phyloP scores from a whole-genome alignment of 257 asterid genomes.

The Coffea eugenioides region DNA sequence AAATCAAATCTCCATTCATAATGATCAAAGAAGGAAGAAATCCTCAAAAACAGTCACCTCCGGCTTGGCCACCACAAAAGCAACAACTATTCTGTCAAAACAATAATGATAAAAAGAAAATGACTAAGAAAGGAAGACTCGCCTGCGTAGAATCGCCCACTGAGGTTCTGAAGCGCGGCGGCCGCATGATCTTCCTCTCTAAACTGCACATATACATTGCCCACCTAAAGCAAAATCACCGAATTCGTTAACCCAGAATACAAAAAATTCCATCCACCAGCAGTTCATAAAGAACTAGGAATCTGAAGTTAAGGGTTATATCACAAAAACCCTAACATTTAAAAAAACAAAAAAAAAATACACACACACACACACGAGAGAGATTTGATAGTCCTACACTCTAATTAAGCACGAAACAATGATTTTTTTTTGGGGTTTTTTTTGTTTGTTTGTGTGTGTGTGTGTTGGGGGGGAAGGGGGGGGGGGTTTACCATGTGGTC shows the following conservation, averaged over 20 bases:
- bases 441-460: too few species aligned
- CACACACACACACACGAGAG: neutral
- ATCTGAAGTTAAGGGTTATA: neutral
- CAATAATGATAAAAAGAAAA: neutral
- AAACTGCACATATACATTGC: constrained; percentile 81
- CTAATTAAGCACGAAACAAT: too few species aligned
- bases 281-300: too few species aligned
- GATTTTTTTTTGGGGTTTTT: too few species aligned
- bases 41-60: neutral
- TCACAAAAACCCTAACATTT: neutral
- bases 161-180: constrained; percentile 74
- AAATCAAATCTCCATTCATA: too few species aligned
- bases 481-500: constrained; percentile 64
- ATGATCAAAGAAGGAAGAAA: neutral
- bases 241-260: neutral
- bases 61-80: neutral
- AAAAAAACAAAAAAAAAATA: neutral
- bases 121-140: constrained; percentile 13
- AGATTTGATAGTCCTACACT: too few species aligned
- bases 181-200: constrained; percentile 90
- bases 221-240: constrained; percentile 31
- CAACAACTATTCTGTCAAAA: neutral
- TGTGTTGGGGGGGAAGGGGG: too few species aligned
- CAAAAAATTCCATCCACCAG: neutral
- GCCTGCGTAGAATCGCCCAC: constrained; percentile 83